A percentile compares a stretch with the other conserved stretches of the same genome.
These are phyloP conservation scores for Saposhnikovia divaricata DNA, from an alignment of 129 eudicot species.

Conservation along the genomic window DNA sequence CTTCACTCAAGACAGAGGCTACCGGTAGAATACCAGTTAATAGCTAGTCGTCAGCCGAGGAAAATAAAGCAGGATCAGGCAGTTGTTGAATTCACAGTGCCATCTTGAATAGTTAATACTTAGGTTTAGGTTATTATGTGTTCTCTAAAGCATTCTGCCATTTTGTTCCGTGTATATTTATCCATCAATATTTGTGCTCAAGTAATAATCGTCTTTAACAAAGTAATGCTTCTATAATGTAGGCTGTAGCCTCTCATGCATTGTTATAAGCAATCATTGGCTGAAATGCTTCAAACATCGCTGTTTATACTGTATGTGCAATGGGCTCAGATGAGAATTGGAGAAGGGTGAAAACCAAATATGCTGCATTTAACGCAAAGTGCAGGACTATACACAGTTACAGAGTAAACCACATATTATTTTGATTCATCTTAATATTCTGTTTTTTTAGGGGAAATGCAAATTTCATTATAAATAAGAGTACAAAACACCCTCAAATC, in stretches of 20 bases:
- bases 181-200: not conserved
- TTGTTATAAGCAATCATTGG: not conserved
- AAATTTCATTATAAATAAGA: no score
- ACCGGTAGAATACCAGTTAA: not conserved
- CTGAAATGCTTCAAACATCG: not conserved
- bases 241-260: not conserved
- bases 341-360: not conserved
- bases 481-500: no score
- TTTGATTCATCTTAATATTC: no score
- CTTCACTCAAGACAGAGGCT: not conserved
- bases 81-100: constrained; percentile 9
- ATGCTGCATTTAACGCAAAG: not conserved
- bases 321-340: not conserved
- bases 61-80: constrained; percentile 4
- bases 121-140: not conserved
- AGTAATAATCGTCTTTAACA: not conserved
- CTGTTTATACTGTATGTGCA: not conserved
- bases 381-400: not conserved
- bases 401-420: no score
- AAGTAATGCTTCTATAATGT: not conserved
- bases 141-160: not conserved
- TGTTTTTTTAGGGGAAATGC: no score
- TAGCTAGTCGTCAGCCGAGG: not conserved
- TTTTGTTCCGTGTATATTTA: not conserved
- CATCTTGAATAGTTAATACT: not conserved